These are phyloP conservation scores for Monilinia fructigena DNA, from an alignment of 2,329 filamentous ascomycete species.

Conservation along the genomic window DNA sequence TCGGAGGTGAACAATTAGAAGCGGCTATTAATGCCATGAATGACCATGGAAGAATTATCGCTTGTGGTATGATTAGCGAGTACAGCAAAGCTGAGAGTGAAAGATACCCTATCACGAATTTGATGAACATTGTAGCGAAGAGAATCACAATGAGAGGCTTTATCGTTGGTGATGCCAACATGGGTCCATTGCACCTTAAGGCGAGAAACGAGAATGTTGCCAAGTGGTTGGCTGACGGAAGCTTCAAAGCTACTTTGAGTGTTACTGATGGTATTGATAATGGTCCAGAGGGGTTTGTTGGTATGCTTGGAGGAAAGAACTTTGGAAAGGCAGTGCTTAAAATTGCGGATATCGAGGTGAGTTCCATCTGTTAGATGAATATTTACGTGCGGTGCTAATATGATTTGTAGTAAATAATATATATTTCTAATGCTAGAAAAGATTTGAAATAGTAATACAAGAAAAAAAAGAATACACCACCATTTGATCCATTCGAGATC, in stretches of 20 bases:
- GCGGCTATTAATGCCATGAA: conserved; percentile 65
- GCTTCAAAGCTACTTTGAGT: conserved; percentile 59
- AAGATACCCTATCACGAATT: conserved; percentile 60
- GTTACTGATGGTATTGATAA: conserved; percentile 68
- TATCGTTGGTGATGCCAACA: conserved; percentile 60
- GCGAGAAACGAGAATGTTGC: conserved; percentile 65
- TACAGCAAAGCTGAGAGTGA: conserved; percentile 58
- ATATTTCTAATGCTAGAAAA: neutral
- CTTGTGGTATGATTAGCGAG: conserved; percentile 65
- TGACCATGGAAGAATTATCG: conserved; percentile 60
- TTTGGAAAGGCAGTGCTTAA: conserved; percentile 72
- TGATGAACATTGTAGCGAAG: conserved; percentile 59
- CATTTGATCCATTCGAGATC: neutral
- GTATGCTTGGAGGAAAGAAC: conserved; percentile 67
- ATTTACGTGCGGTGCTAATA: neutral
- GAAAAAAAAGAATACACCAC: neutral
- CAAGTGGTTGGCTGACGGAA: conserved; percentile 67
- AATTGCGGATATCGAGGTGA: conserved; percentile 44
- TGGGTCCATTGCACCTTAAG: conserved; percentile 58
- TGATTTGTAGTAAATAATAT: neutral
- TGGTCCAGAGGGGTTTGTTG: conserved; percentile 61
- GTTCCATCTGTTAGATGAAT: neutral
- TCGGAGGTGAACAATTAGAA: conserved; percentile 72
- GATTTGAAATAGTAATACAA: neutral
- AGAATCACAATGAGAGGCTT: conserved; percentile 65